Base-by-base conservation (phyloP, 1,139 yeast genomes). In the Diutina pseudorugosa region DNA sequence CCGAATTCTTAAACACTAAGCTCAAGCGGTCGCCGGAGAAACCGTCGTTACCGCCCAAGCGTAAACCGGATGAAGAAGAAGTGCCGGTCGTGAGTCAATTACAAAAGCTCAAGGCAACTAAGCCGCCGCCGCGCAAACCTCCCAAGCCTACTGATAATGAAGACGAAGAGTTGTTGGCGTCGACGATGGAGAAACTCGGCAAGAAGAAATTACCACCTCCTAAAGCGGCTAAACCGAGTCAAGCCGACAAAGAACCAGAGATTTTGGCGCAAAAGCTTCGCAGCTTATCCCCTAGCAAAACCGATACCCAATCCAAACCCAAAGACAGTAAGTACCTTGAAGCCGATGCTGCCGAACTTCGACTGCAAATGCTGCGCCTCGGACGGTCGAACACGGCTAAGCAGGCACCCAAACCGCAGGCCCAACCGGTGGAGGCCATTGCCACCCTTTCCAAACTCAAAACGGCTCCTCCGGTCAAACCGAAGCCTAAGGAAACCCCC, bases 11-110 rank as follows among this genome's bases (percentile, higher is more conserved):
- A 3, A 25, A 45, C 5, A 14, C 49, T 11, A 16, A 5, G 4
- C 49, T 45, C 25, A n/a, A 33, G 8, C 27, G 27, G 23, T 45
- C 49, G 40, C 49, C 49, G 7, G 49, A 45, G 27, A 45, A 45
- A 23, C 49, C 49, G 5, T 4, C 18, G 21, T 8, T 18, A 11
- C 20, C 42, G 2, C 42, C 42, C 1, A 40, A 40, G 42, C 1
- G 16, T 6, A 18, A n/a, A 40, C 7, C 42, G 7, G 14, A 4
- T 4, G 25, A 23, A 23, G 25, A 23, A 4, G 49, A 27, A 12
- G 30, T 45, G 7, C 49, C 49, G 5, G 36, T 27, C n/a, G n/a
- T 43, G 30, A 25, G 33, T 4, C 49, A 45, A 18, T 45, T 45
- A 16, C 23, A 27, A 27, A 23, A 25, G 30, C 36, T 45, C 41